phyloP scores from a whole-genome alignment of 139 green algal species.

The Chlorella sorokiniana region DNA sequence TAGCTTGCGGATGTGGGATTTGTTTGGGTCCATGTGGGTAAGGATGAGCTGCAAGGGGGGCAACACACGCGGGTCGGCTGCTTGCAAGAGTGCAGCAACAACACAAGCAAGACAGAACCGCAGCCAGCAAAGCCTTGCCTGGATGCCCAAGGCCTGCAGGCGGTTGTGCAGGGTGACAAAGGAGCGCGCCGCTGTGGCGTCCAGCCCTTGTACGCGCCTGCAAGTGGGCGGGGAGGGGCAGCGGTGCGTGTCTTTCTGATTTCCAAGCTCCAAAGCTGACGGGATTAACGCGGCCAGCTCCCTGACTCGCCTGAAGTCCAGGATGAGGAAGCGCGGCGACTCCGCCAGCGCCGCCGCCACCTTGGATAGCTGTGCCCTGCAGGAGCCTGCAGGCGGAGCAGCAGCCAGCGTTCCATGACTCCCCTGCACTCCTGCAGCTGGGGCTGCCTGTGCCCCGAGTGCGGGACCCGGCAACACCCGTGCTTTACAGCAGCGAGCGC shows the following conservation, averaged over 20 bases:
- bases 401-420: too few species aligned
- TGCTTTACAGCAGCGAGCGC: too few species aligned
- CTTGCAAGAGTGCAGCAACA: background rate
- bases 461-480: too few species aligned
- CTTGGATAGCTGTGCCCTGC: background rate
- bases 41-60: constrained; percentile 52
- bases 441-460: background rate
- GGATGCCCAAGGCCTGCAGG: constrained; percentile 51
- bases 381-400: background rate
- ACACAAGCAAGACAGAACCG: background rate
- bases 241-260: background rate
- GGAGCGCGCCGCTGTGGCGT: constrained; percentile 76
- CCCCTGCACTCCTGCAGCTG: too few species aligned
- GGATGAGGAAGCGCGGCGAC: constrained; percentile 60
- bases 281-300: background rate
- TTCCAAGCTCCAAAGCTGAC: background rate
- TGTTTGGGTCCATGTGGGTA: constrained; percentile 47
- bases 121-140: background rate
- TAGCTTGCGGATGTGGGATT: constrained; percentile 41
- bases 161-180: constrained; percentile 63
- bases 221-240: background rate
- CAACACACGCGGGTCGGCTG: background rate
- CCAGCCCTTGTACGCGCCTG: constrained; percentile 74
- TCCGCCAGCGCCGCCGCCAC: constrained; percentile 19
- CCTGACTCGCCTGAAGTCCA: constrained; percentile 61